Base-by-base conservation (phyloP, 768 basidiomycete species). In the Paxillus involutus region DNA sequence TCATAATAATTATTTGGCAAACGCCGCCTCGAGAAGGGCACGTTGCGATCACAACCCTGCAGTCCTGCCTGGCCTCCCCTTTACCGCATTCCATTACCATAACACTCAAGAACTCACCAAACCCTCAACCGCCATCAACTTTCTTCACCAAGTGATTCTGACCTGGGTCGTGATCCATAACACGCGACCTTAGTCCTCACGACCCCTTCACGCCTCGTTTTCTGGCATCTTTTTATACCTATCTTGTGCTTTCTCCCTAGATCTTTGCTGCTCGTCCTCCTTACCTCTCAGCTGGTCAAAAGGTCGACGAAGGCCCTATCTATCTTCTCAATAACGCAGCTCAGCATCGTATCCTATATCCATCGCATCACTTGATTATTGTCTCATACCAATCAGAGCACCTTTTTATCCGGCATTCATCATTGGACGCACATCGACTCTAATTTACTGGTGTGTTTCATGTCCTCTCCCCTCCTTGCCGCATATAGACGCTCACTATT, bases 41-140 rank as follows among this genome's bases (percentile, higher is more conserved):
- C 86, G 85, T 87, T 87, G 84, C 76, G 76, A 87, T 86, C 84
- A 86, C 84, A 86, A 84, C 73, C 74, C 80, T 79, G 77, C 63
- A 67, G 61, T 66, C 47, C 59, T 67, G 69, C 66, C 62, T 75
- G 73, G 79, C 82, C 82, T 81, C 65, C 76, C 80, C 76, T 78
- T 75, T 78, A 76, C 80, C 80, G 82, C 80, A 72, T 78, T 77
- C 76, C 79, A 71, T 69, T 67, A 61, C 67, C 57, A 63, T 66
- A 63, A 70, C 56, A 49, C 56, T 59, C 65, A 59, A 63, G 64
- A 66, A 66, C 60, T 48, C 57, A 43, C 64, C 61, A 70, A 71
- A 71, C 73, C 73, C 66, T 69, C 66, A 64, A 72, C 70, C 72
- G 51, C 71, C 68, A 67, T 65, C 67, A 32, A 32, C 32, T 32